A percentile compares a stretch with the other conserved stretches of the same genome.
phyloP scores from a whole-genome alignment of 2,329 filamentous ascomycete species.

The Botryosphaeria dothidea region DNA sequence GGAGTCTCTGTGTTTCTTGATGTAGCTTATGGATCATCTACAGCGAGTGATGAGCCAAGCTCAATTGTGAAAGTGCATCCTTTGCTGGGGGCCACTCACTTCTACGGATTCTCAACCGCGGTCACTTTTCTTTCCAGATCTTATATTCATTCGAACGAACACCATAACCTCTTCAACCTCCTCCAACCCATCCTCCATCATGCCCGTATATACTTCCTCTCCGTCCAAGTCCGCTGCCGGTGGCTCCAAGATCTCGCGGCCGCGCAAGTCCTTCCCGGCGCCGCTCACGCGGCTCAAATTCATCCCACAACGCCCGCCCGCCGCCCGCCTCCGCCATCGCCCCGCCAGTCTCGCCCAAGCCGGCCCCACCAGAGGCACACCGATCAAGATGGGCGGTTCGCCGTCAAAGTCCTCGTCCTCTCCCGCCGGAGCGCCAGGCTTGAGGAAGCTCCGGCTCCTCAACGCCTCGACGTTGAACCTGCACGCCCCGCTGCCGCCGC shows the following conservation, averaged over 20 bases:
- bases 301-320: background rate
- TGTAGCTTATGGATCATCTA: too few species aligned
- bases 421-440: background rate
- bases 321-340: background rate
- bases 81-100: too few species aligned
- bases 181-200: background rate
- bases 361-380: background rate
- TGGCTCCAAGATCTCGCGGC: background rate
- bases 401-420: background rate
- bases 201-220: background rate
- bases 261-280: constrained; percentile 10
- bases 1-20: too few species aligned
- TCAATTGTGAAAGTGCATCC: too few species aligned
- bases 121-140: too few species aligned
- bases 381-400: background rate
- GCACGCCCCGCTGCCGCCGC: background rate
- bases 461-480: constrained; percentile 6
- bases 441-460: constrained; percentile 9
- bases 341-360: constrained; percentile 6
- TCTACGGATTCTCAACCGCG: too few species aligned
- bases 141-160: background rate
- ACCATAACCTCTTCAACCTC: background rate
- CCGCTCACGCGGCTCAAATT: constrained; percentile 8
- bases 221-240: background rate
- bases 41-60: too few species aligned